phyloP scores from a whole-genome alignment of 73 alveolate species.

The Effrenium voratum region DNA sequence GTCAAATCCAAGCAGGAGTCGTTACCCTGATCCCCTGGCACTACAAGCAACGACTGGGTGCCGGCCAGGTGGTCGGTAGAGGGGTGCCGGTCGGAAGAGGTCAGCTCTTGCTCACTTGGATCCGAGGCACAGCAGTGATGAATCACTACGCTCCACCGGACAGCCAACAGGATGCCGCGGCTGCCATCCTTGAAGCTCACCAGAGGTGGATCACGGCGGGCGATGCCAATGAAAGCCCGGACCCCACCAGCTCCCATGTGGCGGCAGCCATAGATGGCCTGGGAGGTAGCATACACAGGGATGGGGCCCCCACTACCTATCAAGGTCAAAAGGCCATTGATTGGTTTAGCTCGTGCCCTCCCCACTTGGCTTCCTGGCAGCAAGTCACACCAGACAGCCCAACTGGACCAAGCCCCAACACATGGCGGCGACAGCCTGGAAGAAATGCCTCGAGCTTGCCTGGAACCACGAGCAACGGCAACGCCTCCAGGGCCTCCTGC shows the following conservation, averaged over 20 bases:
- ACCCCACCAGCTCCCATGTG: neutral
- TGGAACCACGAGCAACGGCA: no score
- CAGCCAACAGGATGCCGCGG: neutral
- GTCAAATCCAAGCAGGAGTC: neutral
- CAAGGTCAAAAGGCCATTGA: neutral
- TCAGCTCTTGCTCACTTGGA: neutral
- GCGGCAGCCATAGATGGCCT: neutral
- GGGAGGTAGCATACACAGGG: neutral
- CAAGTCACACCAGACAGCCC: no score
- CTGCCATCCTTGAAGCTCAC: neutral
- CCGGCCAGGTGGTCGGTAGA: neutral
- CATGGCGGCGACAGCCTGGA: no score
- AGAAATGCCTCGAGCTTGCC: no score
- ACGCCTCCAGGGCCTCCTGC: no score
- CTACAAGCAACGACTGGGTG: neutral
- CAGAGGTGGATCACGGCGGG: neutral
- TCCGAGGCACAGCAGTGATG: neutral
- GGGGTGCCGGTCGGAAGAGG: neutral
- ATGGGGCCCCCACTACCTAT: neutral
- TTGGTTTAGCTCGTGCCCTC: neutral
- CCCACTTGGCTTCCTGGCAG: no score
- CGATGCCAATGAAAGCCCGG: neutral
- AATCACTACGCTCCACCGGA: conserved; percentile 31
- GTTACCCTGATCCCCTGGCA: neutral
- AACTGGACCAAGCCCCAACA: no score